A percentile compares a stretch with the other conserved stretches of the same genome.
phyloP scores from a whole-genome alignment of 805 yeast species.

The Jamesozyma rosinii region DNA sequence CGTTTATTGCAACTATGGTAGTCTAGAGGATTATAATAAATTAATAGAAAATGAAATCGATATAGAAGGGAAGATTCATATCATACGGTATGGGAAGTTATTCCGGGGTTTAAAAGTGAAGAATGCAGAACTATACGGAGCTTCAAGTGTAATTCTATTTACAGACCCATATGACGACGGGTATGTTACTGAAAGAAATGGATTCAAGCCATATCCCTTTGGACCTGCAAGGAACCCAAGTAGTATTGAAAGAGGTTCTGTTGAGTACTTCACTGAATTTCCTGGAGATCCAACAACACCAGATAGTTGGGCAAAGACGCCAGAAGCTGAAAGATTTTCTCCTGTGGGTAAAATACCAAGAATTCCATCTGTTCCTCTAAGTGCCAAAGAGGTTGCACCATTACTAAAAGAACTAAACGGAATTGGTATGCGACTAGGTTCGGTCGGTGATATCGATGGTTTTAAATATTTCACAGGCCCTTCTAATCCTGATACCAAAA shows the following conservation, averaged over 20 bases:
- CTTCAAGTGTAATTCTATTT: slow-evolving; percentile 46
- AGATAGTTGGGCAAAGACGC: slow-evolving; percentile 48
- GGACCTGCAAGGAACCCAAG: slow-evolving; percentile 60
- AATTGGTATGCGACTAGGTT: slow-evolving; percentile 30
- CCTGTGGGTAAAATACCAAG: slow-evolving; percentile 39
- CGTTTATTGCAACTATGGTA: slow-evolving; percentile 55
- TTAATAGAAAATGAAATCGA: slow-evolving; percentile 36
- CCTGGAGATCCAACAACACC: slow-evolving; percentile 80
- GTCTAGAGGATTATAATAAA: slow-evolving; percentile 41
- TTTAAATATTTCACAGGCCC: slow-evolving; percentile 44
- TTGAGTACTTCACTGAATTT: slow-evolving; percentile 44
- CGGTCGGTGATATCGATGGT: slow-evolving; percentile 36
- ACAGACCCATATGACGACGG: slow-evolving; percentile 44
- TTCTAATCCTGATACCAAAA: slow-evolving; percentile 19
- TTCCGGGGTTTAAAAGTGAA: slow-evolving; percentile 49
- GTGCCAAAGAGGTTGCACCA: slow-evolving; percentile 36
- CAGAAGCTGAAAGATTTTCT: slow-evolving; percentile 32
- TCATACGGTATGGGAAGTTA: slow-evolving; percentile 43
- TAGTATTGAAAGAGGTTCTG: slow-evolving; percentile 54
- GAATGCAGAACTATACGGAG: slow-evolving; percentile 55
- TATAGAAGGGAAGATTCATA: slow-evolving; percentile 47
- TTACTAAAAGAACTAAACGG: slow-evolving; percentile 34
- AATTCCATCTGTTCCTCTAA: slow-evolving; percentile 47
- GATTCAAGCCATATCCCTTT: slow-evolving; percentile 47
- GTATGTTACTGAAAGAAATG: slow-evolving; percentile 44